phyloP scores from a whole-genome alignment of 345 rosid genomes.

The Adansonia digitata region DNA sequence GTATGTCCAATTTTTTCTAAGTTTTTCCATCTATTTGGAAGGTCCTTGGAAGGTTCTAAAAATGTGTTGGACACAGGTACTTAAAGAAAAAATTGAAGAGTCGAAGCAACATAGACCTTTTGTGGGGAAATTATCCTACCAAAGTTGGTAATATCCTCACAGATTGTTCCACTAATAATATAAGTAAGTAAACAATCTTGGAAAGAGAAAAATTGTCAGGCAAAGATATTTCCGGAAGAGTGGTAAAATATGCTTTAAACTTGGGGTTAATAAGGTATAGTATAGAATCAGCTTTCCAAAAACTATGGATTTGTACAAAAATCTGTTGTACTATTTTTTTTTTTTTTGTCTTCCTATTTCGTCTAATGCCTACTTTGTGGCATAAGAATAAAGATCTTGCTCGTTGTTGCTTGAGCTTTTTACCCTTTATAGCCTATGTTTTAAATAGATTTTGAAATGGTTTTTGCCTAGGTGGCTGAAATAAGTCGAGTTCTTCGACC shows the following conservation, averaged over 20 bases:
- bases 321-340: neutral
- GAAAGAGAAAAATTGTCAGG: neutral
- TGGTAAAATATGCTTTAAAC: neutral
- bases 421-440: neutral
- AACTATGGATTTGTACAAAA: neutral
- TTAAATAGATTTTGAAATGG: neutral
- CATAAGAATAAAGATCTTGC: neutral
- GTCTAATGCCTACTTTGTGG: neutral
- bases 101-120: too few species aligned
- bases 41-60: too few species aligned
- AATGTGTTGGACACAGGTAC: too few species aligned
- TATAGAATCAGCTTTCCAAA: neutral
- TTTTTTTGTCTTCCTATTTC: too few species aligned
- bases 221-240: neutral
- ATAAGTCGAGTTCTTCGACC: constrained; percentile 82
- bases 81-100: too few species aligned
- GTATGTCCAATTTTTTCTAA: too few species aligned
- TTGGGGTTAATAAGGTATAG: neutral
- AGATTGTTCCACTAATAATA: too few species aligned
- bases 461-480: constrained; percentile 64
- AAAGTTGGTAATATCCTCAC: too few species aligned
- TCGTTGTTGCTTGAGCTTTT: neutral
- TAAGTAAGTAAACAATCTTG: neutral
- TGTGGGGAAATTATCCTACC: too few species aligned
- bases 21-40: too few species aligned